These are phyloP conservation scores for Cryptococcus jaspeensis DNA, from an alignment of 1,284 basidiomycete species.

Conservation along the genomic window DNA sequence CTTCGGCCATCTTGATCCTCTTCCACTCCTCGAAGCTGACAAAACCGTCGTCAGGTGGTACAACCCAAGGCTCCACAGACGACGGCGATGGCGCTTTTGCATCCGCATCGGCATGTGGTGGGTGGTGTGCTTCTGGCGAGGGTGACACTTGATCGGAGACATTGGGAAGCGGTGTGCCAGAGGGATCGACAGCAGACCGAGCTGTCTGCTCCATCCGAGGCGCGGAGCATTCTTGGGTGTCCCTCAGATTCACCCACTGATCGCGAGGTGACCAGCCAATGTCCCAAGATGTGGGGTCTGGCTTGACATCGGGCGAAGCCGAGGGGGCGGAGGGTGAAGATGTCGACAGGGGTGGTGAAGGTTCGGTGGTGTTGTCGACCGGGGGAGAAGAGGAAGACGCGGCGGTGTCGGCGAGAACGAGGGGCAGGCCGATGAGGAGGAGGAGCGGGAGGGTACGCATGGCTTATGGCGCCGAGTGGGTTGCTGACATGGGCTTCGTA, in stretches of 20 bases:
- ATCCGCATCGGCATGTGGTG: not conserved
- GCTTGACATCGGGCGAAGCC: not conserved
- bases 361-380: not conserved
- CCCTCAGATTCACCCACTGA: constrained; percentile 14
- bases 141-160: too few species aligned
- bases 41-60: constrained; percentile 46
- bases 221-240: constrained; percentile 14
- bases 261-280: constrained; percentile 19
- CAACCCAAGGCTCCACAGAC: not conserved
- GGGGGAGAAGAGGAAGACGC: not conserved
- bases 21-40: constrained; percentile 92
- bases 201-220: not conserved
- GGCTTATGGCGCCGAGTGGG: not conserved
- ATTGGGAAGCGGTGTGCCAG: too few species aligned
- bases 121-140: too few species aligned
- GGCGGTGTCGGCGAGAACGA: constrained; percentile 4
- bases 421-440: constrained; percentile 3
- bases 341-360: constrained; percentile 4
- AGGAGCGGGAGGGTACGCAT: constrained; percentile 4
- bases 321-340: not conserved
- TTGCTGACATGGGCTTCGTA: not conserved
- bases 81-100: not conserved
- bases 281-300: constrained; percentile 18
- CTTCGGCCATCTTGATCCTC: constrained; percentile 58
- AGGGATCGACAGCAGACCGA: too few species aligned